Base-by-base conservation (phyloP, 305 asterid species). In the Fraxinus sp. region DNA sequence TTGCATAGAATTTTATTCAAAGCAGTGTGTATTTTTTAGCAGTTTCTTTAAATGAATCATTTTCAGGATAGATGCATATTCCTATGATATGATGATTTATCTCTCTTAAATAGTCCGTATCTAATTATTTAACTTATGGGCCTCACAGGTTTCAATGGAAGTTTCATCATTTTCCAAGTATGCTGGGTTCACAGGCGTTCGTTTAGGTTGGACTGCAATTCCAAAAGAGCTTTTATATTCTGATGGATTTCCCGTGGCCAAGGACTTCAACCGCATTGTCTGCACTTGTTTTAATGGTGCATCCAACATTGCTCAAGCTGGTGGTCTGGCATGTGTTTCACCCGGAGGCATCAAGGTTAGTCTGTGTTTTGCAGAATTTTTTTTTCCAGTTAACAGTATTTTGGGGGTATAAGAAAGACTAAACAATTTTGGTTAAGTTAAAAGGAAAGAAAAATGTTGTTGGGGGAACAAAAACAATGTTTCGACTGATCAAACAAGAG, bases 101-200 rank as follows among this genome's bases (percentile, higher is more conserved):
- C 22, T 30, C 37, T 70, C 44, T 37, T 35, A 14, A 30, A 37
- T 49, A 80, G 80, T 62, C 41, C 62, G 3, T 79, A 37, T 24
- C 16, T 10, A 28, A 76, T 76, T 66, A 66, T 49, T 52, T 37
- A 52, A 62, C 74, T 59, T 77, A 73, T 68, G 52, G 80, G 39
- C n/a, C 78, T 71, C 89, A 87, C 90, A 96, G 99, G 99, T 96
- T 86, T 97, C 98, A 32, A 91, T 96, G 36, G 98, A 96, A 90
- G 97, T 95, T 80, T 94, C 99, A 74, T 96, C 99, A 41, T 96
- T 94, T 81, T 96, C 99, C 39, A 96, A 96, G 86, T 93, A 94
- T 79, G 98, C 99, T 70, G 98, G 99, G 16, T 96, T 96, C 87
- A 96, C 98, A 14, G 98, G 98, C 37, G 99, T 96, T 81, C 98